phyloP scores from a whole-genome alignment of 306 rosid species.

The Medicago lupulina region DNA sequence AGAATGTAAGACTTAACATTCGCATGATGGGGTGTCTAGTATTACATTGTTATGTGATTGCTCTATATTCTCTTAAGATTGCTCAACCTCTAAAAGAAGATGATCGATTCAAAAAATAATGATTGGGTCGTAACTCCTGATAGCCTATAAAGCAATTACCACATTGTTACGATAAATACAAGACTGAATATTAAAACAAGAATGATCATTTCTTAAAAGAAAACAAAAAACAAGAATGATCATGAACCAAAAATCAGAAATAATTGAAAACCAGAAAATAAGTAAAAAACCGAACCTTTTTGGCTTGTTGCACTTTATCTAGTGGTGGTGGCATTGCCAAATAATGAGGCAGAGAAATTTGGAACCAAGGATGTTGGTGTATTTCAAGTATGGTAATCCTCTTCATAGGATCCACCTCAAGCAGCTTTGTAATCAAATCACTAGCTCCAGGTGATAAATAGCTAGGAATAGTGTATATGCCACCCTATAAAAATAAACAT shows the following conservation, averaged over 20 bases:
- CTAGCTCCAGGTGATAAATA: constrained; percentile 84
- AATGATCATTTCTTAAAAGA: too few species aligned
- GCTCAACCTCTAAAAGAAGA: too few species aligned
- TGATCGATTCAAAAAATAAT: too few species aligned
- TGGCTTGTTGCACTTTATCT: constrained; percentile 69
- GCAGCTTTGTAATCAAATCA: constrained; percentile 85
- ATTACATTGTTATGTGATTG: too few species aligned
- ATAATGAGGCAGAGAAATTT: constrained; percentile 82
- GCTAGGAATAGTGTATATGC: constrained; percentile 85
- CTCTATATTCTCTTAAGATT: too few species aligned
- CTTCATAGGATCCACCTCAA: constrained; percentile 88
- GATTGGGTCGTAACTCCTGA: too few species aligned
- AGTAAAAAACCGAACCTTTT: constrained; percentile 55
- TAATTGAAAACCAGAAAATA: background rate
- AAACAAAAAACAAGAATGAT: constrained; percentile 20
- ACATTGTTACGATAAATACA: too few species aligned
- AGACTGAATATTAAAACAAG: background rate
- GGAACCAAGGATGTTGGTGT: constrained; percentile 91
- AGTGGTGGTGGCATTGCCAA: constrained; percentile 84
- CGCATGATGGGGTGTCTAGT: too few species aligned
- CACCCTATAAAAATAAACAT: constrained; percentile 41
- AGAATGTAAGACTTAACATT: too few species aligned
- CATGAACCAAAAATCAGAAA: background rate
- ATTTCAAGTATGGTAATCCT: constrained; percentile 87
- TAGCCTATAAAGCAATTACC: too few species aligned